A percentile compares a stretch with the other conserved stretches of the same genome.
These are phyloP conservation scores for Calonectria multiphialidica DNA, from an alignment of 2,329 filamentous ascomycete genomes.

Conservation along the genomic window DNA sequence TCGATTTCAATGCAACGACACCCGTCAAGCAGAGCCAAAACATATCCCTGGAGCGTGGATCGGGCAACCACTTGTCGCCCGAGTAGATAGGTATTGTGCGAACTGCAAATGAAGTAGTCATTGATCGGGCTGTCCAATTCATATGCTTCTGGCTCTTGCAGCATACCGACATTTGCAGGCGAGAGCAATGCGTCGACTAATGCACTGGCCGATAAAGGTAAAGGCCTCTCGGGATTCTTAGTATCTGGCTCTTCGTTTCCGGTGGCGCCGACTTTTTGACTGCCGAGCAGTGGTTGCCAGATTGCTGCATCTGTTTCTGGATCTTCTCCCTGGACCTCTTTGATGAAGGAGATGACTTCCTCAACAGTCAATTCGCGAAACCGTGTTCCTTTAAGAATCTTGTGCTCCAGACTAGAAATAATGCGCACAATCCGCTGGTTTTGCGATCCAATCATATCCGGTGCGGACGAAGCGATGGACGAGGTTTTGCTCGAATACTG, in stretches of 20 bases:
- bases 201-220: neutral
- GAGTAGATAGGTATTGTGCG: conserved; percentile 96
- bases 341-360: neutral
- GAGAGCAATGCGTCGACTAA: neutral
- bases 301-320: neutral
- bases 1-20: conserved; percentile 98
- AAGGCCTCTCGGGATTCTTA: neutral
- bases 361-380: neutral
- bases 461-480: neutral
- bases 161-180: conserved; percentile 72
- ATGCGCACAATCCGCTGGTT: neutral
- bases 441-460: neutral
- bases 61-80: conserved; percentile 90
- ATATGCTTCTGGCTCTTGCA: conserved; percentile 70
- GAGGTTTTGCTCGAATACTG: neutral
- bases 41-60: conserved; percentile 96
- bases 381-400: neutral
- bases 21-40: conserved; percentile 85
- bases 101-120: conserved; percentile 98
- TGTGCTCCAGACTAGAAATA: neutral
- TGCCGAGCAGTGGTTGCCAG: neutral
- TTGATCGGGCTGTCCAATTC: conserved; percentile 86
- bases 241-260: neutral
- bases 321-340: neutral
- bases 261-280: too few species aligned